phyloP scores from a whole-genome alignment of 768 basidiomycete species.

The Calocybe cyanea region DNA sequence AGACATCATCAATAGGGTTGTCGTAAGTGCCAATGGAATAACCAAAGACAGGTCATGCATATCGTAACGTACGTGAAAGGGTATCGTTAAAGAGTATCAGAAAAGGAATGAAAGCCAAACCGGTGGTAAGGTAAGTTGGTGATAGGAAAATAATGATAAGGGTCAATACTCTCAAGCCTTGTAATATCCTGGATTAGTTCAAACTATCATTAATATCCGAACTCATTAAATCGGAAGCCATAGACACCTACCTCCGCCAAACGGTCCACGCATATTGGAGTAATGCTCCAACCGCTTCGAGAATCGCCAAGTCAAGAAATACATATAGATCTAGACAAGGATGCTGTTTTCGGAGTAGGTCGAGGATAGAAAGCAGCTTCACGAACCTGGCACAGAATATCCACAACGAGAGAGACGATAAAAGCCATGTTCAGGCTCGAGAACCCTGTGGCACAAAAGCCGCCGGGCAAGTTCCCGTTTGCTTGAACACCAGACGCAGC shows the following conservation, averaged over 20 bases:
- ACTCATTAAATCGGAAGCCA: slow-evolving; percentile 13
- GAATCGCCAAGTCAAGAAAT: slow-evolving; percentile 73
- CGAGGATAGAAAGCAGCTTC: slow-evolving; percentile 13
- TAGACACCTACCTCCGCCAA: slow-evolving; percentile 51
- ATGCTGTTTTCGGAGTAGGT: slow-evolving; percentile 22
- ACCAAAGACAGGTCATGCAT: slow-evolving; percentile 25
- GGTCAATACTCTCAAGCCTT: slow-evolving; percentile 36
- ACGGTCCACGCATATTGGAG: slow-evolving; percentile 57
- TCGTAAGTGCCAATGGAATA: slow-evolving; percentile 22
- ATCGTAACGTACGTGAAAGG: slow-evolving; percentile 29
- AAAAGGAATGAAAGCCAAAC: slow-evolving; percentile 22
- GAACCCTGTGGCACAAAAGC: slow-evolving; percentile 60
- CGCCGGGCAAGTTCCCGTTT: slow-evolving; percentile 44
- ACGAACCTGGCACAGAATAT: slow-evolving; percentile 64
- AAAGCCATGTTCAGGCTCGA: slow-evolving; percentile 60
- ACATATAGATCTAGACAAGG: slow-evolving; percentile 62
- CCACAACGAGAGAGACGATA: slow-evolving; percentile 57
- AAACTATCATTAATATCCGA: slow-evolving; percentile 21
- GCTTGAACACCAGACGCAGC: slow-evolving; percentile 36
- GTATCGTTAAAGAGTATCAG: slow-evolving; percentile 27
- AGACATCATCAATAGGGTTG: slow-evolving; percentile 20
- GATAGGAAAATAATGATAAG: slow-evolving; percentile 20
- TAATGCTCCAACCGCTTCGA: slow-evolving; percentile 68
- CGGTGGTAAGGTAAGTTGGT: slow-evolving; percentile 23
- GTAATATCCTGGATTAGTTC: slow-evolving; percentile 41